These are phyloP conservation scores for Senecio squalidus DNA, from an alignment of 140 eudicot species.

Conservation along the genomic window DNA sequence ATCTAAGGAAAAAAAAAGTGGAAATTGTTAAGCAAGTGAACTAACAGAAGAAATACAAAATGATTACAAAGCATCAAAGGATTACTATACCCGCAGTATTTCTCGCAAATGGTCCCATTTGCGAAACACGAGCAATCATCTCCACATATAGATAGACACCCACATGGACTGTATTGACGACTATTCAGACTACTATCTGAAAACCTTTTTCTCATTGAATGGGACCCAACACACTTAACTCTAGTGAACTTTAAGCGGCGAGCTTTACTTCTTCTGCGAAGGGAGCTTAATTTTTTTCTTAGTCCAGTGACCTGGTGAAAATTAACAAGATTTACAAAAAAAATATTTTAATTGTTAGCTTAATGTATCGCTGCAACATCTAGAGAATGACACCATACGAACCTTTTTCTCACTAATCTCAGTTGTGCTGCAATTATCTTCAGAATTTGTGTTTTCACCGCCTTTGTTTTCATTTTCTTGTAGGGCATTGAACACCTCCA, in stretches of 20 bases:
- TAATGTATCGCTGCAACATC: background rate
- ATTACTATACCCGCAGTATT: constrained; percentile 96
- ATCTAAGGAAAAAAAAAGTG: constrained; percentile 31
- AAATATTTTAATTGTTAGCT: background rate
- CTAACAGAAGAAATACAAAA: background rate
- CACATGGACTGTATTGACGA: constrained; percentile 79
- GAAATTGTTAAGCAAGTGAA: background rate
- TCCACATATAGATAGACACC: constrained; percentile 75
- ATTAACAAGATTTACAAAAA: constrained; percentile 2
- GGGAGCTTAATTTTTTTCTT: constrained; percentile 65
- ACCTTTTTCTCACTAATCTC: constrained; percentile 53
- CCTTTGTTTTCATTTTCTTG: constrained; percentile 40
- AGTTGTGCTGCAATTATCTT: constrained; percentile 35
- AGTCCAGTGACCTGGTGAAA: constrained; percentile 41
- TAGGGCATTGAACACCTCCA: constrained; percentile 65
- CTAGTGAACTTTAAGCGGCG: constrained; percentile 80
- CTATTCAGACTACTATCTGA: constrained; percentile 67
- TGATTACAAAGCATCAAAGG: background rate
- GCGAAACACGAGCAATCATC: constrained; percentile 70
- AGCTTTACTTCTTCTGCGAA: constrained; percentile 71
- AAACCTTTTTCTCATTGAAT: constrained; percentile 60
- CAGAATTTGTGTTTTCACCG: constrained; percentile 30
- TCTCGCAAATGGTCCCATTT: constrained; percentile 85
- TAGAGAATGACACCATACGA: constrained; percentile 17
- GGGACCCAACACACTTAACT: constrained; percentile 73